Percentiles rank a stretch among this genome's conserved stretches.
These are phyloP conservation scores for Nothophaeocryptopus gaeumannii DNA, from an alignment of 2,329 filamentous ascomycete species.

Conservation along the genomic window DNA sequence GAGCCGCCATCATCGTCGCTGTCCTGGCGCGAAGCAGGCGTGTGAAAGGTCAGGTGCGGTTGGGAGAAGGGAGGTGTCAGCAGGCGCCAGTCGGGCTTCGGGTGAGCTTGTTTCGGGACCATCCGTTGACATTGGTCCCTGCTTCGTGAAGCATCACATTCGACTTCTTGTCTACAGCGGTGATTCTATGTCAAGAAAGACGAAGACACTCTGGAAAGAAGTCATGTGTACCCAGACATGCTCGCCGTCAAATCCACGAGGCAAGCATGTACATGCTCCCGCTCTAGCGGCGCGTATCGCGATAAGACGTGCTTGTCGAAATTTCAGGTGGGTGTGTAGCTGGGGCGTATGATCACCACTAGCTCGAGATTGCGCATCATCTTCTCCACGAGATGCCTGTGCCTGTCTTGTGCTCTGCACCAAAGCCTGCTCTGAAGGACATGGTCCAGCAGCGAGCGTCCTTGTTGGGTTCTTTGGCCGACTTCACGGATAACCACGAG, in stretches of 20 bases:
- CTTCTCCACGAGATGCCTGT: slow-evolving; percentile 7
- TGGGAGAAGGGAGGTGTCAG: not conserved
- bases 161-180: not conserved
- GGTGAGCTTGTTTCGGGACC: slow-evolving; percentile 2
- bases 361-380: slow-evolving; percentile 10
- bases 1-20: slow-evolving; percentile 5
- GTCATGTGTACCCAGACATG: too few relatives aligned
- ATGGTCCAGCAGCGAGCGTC: too few relatives aligned
- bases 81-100: not conserved
- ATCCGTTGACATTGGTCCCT: slow-evolving; percentile 1
- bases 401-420: too few relatives aligned
- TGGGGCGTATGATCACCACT: slow-evolving; percentile 10
- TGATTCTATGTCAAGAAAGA: not conserved
- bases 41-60: not conserved
- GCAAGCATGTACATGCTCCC: too few relatives aligned
- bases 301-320: slow-evolving; percentile 7
- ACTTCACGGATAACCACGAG: too few relatives aligned
- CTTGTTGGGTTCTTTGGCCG: too few relatives aligned
- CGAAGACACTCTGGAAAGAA: too few relatives aligned
- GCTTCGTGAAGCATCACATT: slow-evolving; percentile 1
- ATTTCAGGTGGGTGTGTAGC: not conserved
- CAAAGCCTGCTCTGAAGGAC: too few relatives aligned
- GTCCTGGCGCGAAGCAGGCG: not conserved
- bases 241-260: not conserved
- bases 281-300: slow-evolving; percentile 8